Conservation (phyloP, 2,329 filamentous ascomycete species). For the Apiospora koreana region DNA sequence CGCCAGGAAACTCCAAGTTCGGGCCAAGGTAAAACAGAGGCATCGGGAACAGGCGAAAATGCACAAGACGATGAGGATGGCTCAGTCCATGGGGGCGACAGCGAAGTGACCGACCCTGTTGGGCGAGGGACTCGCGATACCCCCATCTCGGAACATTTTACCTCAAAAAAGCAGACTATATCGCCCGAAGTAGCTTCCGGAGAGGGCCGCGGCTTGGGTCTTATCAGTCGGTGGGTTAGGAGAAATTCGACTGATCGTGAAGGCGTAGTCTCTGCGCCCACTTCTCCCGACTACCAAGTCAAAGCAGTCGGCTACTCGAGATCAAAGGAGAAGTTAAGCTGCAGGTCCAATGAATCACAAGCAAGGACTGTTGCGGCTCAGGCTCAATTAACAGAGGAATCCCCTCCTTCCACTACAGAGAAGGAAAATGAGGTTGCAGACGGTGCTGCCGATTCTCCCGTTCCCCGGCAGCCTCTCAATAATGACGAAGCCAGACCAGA, state of each 20-base stretch:
- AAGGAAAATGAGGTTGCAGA: constrained; percentile 9
- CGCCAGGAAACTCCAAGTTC: constrained; percentile 33
- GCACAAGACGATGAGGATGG: constrained; percentile 11
- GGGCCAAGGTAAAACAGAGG: constrained; percentile 22
- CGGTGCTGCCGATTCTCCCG: constrained; percentile 10
- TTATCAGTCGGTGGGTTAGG: constrained; percentile 29
- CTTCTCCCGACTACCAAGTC: constrained; percentile 12
- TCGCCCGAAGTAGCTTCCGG: constrained; percentile 13
- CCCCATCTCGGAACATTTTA: not conserved
- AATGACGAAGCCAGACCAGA: not conserved
- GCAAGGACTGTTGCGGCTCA: not conserved
- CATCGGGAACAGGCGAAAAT: constrained; percentile 12
- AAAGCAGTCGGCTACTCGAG: constrained; percentile 9
- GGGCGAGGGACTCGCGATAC: not conserved
- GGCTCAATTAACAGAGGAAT: not conserved
- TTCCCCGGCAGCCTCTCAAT: not conserved
- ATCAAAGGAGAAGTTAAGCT: constrained; percentile 12
- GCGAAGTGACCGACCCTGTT: not conserved
- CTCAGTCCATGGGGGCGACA: not conserved
- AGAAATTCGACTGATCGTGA: constrained; percentile 24
- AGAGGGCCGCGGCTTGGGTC: constrained; percentile 14
- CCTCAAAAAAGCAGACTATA: constrained; percentile 6
- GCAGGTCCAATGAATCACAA: not conserved
- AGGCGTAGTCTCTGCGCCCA: constrained; percentile 11
- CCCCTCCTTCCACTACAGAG: not conserved